Evolutionary conservation across 768 basidiomycete species (phyloP).

Genomic region (Lentinula sp.): DNA sequence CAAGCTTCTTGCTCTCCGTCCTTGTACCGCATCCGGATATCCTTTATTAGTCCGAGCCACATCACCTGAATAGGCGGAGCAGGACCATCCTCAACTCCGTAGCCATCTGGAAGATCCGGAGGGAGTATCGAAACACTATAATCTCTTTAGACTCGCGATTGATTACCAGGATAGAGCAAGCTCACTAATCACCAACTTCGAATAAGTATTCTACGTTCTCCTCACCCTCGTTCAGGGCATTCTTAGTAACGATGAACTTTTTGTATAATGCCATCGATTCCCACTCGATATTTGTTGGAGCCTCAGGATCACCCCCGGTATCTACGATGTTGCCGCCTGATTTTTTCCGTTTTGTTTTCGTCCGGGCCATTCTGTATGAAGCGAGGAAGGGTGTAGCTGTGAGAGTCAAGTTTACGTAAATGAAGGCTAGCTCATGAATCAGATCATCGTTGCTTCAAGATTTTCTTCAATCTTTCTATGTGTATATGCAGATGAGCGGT

Average conservation of each 20-base stretch:
- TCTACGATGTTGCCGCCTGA: background rate
- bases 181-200: background rate
- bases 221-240: background rate
- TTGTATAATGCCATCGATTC: background rate
- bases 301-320: background rate
- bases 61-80: background rate
- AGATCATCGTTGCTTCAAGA: too few relatives aligned
- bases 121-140: background rate
- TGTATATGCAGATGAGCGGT: background rate
- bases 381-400: background rate
- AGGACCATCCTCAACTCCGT: background rate
- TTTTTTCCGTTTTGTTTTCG: background rate
- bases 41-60: background rate
- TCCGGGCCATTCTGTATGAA: background rate
- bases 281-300: background rate
- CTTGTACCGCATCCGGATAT: background rate
- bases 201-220: background rate
- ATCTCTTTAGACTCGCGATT: background rate
- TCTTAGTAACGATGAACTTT: slow-evolving; percentile 1
- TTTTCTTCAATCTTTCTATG: too few relatives aligned
- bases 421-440: too few relatives aligned
- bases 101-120: background rate
- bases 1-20: background rate
- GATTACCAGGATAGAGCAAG: background rate
- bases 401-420: too few relatives aligned